phyloP scores from a whole-genome alignment of 768 basidiomycete genomes.

The Leccinum disarticulatum region DNA sequence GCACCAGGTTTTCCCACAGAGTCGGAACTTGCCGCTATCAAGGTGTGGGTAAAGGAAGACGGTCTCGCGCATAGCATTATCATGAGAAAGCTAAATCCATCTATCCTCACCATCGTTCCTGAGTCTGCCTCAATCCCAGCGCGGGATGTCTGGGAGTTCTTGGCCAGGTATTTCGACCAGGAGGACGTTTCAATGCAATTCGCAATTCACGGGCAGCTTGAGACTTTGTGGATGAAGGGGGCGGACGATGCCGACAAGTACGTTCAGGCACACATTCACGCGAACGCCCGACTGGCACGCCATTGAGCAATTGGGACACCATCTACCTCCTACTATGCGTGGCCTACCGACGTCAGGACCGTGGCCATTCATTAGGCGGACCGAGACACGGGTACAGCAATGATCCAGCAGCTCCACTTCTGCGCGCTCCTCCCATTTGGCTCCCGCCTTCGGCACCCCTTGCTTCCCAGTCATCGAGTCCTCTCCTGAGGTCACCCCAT shows the following conservation, averaged over 20 bases:
- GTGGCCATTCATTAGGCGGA: no score
- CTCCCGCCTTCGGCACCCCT: no score
- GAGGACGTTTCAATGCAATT: not conserved
- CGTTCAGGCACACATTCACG: not conserved
- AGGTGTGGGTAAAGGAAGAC: not conserved
- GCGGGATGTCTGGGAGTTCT: not conserved
- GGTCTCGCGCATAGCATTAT: not conserved
- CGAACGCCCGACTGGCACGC: not conserved
- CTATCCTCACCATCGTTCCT: not conserved
- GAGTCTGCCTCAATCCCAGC: not conserved
- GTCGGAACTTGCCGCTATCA: not conserved
- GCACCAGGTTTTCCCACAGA: no score
- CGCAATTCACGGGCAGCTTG: not conserved
- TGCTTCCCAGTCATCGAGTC: no score
- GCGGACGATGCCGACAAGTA: not conserved
- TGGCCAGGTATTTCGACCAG: not conserved
- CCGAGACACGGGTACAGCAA: no score
- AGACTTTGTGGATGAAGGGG: not conserved
- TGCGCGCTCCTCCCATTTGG: no score
- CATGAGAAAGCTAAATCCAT: not conserved
- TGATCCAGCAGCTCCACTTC: no score
- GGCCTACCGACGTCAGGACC: no score
- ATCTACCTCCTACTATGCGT: no score
- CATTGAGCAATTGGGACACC: no score
- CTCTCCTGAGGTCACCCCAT: no score